These are phyloP conservation scores for Coccomyxa sp. DNA, from an alignment of 139 green algal species.

Conservation along the genomic window DNA sequence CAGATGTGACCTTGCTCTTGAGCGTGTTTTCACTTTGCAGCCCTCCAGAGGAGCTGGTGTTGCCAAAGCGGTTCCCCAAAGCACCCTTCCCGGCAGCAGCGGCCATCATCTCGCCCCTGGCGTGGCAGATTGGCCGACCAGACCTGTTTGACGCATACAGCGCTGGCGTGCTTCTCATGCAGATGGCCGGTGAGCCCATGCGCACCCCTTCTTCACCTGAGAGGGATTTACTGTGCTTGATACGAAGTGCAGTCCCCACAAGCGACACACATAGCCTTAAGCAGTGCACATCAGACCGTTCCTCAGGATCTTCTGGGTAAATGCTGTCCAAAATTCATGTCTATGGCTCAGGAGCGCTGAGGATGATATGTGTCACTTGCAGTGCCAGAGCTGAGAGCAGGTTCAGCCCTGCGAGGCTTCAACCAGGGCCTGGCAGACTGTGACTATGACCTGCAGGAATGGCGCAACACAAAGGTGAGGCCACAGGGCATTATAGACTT, in stretches of 20 bases:
- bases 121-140: constrained; percentile 73
- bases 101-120: constrained; percentile 64
- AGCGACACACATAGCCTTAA: neutral
- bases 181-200: constrained; percentile 27
- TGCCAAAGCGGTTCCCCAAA: constrained; percentile 76
- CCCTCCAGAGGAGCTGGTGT: constrained; percentile 86
- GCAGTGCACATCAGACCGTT: neutral
- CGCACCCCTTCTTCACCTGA: neutral
- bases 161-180: constrained; percentile 66
- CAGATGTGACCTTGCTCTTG: neutral
- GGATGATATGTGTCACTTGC: no score
- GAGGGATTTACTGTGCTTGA: no score
- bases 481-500: no score
- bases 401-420: constrained; percentile 38
- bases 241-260: neutral
- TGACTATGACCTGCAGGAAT: constrained; percentile 50
- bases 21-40: constrained; percentile 18
- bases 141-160: constrained; percentile 90
- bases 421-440: constrained; percentile 25
- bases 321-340: neutral
- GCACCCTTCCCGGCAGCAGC: constrained; percentile 62
- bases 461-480: no score
- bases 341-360: no score
- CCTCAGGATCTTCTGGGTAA: neutral
- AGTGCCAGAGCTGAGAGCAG: constrained; percentile 70